Evolutionary conservation across 495 filamentous ascomycete genomes (phyloP).

Genomic region (Hypoxylon fragiforme): DNA sequence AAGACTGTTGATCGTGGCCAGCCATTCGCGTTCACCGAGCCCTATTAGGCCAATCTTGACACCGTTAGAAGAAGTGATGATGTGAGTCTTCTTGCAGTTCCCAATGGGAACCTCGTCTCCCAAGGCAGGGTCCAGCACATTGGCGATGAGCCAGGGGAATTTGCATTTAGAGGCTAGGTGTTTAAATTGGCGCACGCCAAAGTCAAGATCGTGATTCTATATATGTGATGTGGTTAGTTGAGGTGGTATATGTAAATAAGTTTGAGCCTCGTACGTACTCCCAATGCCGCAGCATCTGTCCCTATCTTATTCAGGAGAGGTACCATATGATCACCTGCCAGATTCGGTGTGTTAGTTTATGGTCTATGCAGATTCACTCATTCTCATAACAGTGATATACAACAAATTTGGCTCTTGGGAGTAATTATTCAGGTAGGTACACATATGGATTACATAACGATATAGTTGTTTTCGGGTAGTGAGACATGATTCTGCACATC

Average conservation of each 20-base stretch:
- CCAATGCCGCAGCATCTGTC: slow-evolving; percentile 76
- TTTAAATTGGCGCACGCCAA: slow-evolving; percentile 79
- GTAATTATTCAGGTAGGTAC: background rate
- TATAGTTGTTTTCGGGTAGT: background rate
- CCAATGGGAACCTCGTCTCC: slow-evolving; percentile 70
- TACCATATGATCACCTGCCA: slow-evolving; percentile 74
- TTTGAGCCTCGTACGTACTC: slow-evolving; percentile 56
- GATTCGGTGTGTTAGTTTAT: slow-evolving; percentile 18
- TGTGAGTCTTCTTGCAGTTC: slow-evolving; percentile 67
- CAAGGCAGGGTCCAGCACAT: slow-evolving; percentile 64
- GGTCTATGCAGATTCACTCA: background rate
- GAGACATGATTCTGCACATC: background rate
- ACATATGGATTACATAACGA: background rate
- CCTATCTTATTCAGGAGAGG: slow-evolving; percentile 78
- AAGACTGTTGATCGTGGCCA: slow-evolving; percentile 83
- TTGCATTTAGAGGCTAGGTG: slow-evolving; percentile 72
- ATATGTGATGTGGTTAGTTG: slow-evolving; percentile 27
- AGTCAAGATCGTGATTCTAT: slow-evolving; percentile 89
- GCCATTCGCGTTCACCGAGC: slow-evolving; percentile 75
- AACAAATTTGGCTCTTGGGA: background rate
- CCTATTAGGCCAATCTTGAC: slow-evolving; percentile 86
- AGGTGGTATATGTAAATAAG: background rate
- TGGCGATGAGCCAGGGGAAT: slow-evolving; percentile 90
- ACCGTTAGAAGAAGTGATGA: slow-evolving; percentile 78
- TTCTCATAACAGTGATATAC: background rate